These are phyloP conservation scores for Penicillium thymicola DNA, from an alignment of 2,329 filamentous ascomycete genomes.

Conservation along the genomic window DNA sequence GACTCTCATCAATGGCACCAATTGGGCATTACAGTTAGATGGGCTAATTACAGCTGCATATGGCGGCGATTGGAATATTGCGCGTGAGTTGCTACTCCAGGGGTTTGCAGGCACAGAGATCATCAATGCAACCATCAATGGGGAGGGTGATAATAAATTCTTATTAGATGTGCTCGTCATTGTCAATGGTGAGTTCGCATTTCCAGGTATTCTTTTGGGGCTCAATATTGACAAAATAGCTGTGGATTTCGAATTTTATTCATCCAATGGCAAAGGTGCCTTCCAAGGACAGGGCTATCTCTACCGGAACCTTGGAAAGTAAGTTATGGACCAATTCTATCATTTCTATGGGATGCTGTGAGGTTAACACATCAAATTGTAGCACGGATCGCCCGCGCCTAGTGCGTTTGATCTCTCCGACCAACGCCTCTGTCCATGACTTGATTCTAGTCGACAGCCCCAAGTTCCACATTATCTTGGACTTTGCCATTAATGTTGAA, in stretches of 20 bases:
- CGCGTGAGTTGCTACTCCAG: constrained; percentile 30
- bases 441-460: constrained; percentile 34
- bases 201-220: neutral
- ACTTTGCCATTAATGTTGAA: constrained; percentile 37
- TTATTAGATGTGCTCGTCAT: constrained; percentile 31
- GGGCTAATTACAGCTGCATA: constrained; percentile 34
- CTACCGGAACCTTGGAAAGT: constrained; percentile 31
- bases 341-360: neutral
- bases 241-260: constrained; percentile 37
- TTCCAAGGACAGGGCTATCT: constrained; percentile 39
- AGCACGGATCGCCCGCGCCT: constrained; percentile 22
- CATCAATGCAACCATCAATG: constrained; percentile 33
- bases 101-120: constrained; percentile 27
- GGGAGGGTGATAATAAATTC: constrained; percentile 32
- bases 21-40: constrained; percentile 37
- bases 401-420: constrained; percentile 24
- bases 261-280: constrained; percentile 32
- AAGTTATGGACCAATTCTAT: neutral
- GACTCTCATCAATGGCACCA: constrained; percentile 29
- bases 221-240: constrained; percentile 11
- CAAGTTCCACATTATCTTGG: constrained; percentile 39
- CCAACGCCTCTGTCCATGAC: constrained; percentile 30
- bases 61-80: constrained; percentile 28
- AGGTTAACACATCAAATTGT: neutral
- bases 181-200: constrained; percentile 24